Conservation (phyloP, 495 filamentous ascomycete species). For the Aspergillus baeticus region DNA sequence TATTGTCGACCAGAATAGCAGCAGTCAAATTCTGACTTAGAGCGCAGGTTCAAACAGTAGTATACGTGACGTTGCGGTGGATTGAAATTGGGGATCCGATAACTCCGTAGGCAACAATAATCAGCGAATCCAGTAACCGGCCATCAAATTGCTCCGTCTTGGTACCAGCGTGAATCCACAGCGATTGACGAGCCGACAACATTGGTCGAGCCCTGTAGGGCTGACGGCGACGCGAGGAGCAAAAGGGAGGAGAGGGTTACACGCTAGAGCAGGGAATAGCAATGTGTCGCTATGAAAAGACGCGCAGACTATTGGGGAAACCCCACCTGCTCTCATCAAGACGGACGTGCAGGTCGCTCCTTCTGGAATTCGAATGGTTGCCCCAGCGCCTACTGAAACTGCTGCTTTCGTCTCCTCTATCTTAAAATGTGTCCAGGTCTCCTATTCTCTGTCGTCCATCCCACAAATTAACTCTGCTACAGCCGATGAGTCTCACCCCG, state of each 20-base stretch:
- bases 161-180: background rate
- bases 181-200: background rate
- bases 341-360: background rate
- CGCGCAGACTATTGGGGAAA: background rate
- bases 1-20: background rate
- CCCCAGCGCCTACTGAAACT: background rate
- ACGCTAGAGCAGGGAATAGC: background rate
- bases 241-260: background rate
- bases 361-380: background rate
- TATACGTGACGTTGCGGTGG: background rate
- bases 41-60: background rate
- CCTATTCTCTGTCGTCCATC: background rate
- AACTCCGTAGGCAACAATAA: conserved; percentile 1
- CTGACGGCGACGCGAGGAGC: conserved; percentile 11
- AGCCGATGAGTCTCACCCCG: conserved; percentile 14
- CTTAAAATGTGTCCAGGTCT: background rate
- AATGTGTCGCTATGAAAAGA: background rate
- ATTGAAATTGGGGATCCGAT: background rate
- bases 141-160: background rate
- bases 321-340: background rate
- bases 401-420: background rate
- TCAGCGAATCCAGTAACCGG: background rate
- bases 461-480: background rate
- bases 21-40: background rate
- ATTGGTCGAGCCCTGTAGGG: conserved; percentile 22